Conservation (phyloP, 2,329 filamentous ascomycete genomes). For the Arthrobotrys sphaeroides region DNA sequence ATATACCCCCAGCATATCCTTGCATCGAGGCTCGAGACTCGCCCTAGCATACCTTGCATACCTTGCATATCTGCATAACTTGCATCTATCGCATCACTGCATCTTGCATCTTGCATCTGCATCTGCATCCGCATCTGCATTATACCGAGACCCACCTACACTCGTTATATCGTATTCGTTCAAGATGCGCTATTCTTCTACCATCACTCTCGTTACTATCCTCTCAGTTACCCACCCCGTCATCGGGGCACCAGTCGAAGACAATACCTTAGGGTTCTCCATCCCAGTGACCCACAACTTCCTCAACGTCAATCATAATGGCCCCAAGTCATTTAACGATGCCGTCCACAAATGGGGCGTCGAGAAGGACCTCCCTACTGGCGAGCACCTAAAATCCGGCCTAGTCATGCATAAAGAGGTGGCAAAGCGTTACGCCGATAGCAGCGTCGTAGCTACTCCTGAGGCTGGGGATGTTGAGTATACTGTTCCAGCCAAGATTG, state of each 20-base stretch:
- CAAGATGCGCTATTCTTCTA: conserved; percentile 21
- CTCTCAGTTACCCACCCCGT: neutral
- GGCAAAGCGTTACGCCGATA: conserved; percentile 19
- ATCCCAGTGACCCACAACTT: conserved; percentile 21
- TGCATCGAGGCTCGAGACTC: neutral
- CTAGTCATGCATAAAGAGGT: conserved; percentile 23
- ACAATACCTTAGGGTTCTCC: neutral
- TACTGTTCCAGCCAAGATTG: conserved; percentile 67
- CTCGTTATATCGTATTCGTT: conserved; percentile 7
- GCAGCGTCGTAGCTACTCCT: neutral
- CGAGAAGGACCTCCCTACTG: conserved; percentile 26
- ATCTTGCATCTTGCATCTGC: neutral
- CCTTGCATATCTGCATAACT: conserved; percentile 1
- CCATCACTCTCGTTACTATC: neutral
- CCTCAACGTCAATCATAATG: conserved; percentile 16
- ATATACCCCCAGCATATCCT: neutral
- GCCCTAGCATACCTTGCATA: neutral
- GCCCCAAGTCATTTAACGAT: conserved; percentile 16
- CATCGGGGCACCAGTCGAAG: neutral
- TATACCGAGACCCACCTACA: neutral
- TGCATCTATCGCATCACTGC: neutral
- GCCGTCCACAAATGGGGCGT: conserved; percentile 32
- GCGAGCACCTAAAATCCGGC: neutral
- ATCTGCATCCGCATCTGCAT: neutral
- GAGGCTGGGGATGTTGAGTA: conserved; percentile 19